Evolutionary conservation across 352 stramenopile genomes (phyloP), one percentile per base, ranked within the genome.

Genomic region (Globisporangium recalcitrans): DNA sequence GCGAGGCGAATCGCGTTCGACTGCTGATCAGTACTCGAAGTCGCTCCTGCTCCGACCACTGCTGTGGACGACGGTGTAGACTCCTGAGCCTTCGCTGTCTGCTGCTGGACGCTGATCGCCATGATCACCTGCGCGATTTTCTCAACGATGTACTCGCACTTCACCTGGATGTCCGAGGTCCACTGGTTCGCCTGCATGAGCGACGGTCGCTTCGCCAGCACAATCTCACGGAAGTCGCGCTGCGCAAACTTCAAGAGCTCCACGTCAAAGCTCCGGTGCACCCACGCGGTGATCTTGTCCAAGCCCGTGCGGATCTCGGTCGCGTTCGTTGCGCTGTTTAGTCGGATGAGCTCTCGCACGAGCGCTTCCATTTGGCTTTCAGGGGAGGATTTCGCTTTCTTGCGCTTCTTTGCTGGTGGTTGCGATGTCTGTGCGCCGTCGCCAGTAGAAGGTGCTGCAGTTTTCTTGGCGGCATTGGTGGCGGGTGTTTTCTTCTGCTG

Each of bases 281-380:
- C 67, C 82, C 82, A 92, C 51, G 65, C 61, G 6, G 56, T 75
- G 57, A 89, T 64, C 38, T 82, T 84, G 21, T 90, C 80, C 9
- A 92, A 62, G 8, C 73, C 71, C 36, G 69, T 63, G 4, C 77
- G 73, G 57, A 87, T 79, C 40, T 90, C 78, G 19, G 70, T 72
- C 22, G 83, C 78, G 8, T 63, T 90, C 48, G 69, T 68, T 1
- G 77, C 69, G 21, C 68, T 66, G 19, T 74, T 71, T 2, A 92
- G 51, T 0, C 76, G 78, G n/a, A 77, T 75, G 40, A 85, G 75
- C 11, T 79, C 63, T 2, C 73, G 72, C 40, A 83, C 79, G 29
- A 92, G 70, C 26, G 66, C 70, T 60, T 92, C 82, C 69, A 90
- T 77, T 22, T 89, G 78, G 36, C 68, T 75, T 47, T 87, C 79